A percentile compares a stretch with the other conserved stretches of the same genome.
Evolutionary conservation across 2,329 filamentous ascomycete species (phyloP).

Genomic region (Pestalotiopsis sp.): DNA sequence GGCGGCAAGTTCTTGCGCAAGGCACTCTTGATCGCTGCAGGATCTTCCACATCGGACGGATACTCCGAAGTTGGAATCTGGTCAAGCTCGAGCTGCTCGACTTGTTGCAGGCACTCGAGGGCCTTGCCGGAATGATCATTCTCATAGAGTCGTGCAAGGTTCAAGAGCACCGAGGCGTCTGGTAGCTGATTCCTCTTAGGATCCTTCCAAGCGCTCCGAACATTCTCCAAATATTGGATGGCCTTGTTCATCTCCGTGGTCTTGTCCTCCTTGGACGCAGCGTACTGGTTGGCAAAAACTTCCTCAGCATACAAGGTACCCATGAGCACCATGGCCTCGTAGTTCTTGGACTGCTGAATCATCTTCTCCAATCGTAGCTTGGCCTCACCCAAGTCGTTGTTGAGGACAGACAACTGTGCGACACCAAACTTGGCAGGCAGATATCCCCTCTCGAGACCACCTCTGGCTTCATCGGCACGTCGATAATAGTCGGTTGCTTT

Average conservation of each 20-base stretch:
- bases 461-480: conserved; percentile 87
- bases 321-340: conserved; percentile 90
- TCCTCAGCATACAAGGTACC: conserved; percentile 95
- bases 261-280: conserved; percentile 82
- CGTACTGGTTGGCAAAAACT: conserved; percentile 77
- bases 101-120: conserved; percentile 86
- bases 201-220: conserved; percentile 89
- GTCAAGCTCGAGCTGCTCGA: conserved; percentile 86
- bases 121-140: conserved; percentile 84
- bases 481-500: conserved; percentile 86
- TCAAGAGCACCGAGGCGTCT: conserved; percentile 86
- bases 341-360: conserved; percentile 77
- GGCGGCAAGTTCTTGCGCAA: conserved; percentile 82
- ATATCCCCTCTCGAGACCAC: conserved; percentile 87
- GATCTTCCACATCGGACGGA: conserved; percentile 62
- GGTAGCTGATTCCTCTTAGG: conserved; percentile 80
- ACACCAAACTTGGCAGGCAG: conserved; percentile 93
- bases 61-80: conserved; percentile 73
- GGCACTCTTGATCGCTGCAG: conserved; percentile 59
- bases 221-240: conserved; percentile 79
- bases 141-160: conserved; percentile 91
- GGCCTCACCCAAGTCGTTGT: conserved; percentile 84
- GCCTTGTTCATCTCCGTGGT: conserved; percentile 84
- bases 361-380: conserved; percentile 96
- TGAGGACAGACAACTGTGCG: conserved; percentile 84